Percentiles rank a stretch among this genome's conserved stretches.
These are phyloP conservation scores for Acorus calamus DNA, from an alignment of 106 monocot species.

Conservation along the genomic window DNA sequence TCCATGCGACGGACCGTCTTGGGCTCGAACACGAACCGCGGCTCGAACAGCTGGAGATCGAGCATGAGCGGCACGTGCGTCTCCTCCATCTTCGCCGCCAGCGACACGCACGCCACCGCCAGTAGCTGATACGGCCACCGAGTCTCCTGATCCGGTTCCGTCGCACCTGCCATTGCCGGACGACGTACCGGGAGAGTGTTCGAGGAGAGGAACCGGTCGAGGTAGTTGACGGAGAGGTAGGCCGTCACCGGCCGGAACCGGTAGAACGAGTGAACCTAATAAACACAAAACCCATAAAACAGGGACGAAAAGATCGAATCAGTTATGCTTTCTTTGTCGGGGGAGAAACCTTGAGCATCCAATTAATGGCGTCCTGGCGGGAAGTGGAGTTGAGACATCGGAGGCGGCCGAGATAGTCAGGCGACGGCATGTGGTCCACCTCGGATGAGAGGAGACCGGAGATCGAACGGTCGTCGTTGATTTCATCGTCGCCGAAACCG, in stretches of 20 bases:
- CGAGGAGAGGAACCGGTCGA: constrained; percentile 68
- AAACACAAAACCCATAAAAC: background rate
- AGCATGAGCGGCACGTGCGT: constrained; percentile 44
- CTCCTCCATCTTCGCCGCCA: constrained; percentile 89
- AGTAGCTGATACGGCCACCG: constrained; percentile 68
- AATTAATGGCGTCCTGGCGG: constrained; percentile 51
- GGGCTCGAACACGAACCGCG: constrained; percentile 47
- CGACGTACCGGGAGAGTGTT: constrained; percentile 32
- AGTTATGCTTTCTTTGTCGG: background rate
- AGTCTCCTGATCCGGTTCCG: background rate
- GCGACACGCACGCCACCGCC: constrained; percentile 65
- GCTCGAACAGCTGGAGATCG: constrained; percentile 41
- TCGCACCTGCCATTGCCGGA: background rate
- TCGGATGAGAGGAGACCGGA: constrained; percentile 32
- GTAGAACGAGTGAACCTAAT: constrained; percentile 45
- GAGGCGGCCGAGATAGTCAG: constrained; percentile 34
- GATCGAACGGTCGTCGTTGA: background rate
- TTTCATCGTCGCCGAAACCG: background rate
- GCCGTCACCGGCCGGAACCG: constrained; percentile 50
- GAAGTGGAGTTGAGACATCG: constrained; percentile 28
- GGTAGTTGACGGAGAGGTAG: constrained; percentile 64
- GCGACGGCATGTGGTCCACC: constrained; percentile 20
- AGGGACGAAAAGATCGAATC: background rate
- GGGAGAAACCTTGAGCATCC: constrained; percentile 53
- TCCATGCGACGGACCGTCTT: constrained; percentile 56